Base-by-base conservation (phyloP, 1,284 basidiomycete species). In the Taiwanofungus camphoratus region DNA sequence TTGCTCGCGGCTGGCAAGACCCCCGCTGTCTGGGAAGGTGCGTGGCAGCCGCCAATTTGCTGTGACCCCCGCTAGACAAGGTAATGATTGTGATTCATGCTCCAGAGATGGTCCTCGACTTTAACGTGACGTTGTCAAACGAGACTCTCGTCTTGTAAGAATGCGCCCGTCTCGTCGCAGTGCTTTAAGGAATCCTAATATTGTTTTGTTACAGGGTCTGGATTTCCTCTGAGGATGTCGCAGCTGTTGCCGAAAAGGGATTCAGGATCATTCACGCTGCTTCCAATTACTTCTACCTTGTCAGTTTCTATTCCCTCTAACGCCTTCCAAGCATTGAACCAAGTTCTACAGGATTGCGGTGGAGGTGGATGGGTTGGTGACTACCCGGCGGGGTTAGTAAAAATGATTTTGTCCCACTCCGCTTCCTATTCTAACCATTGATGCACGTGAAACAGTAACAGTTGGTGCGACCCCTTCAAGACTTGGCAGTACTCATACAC, bases 281-380 rank as follows among this genome's bases (percentile, higher is more conserved):
- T 0, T 71, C 69, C 13, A 68, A 77, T 50, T 76, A 71, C 59
- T 77, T 82, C 59, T 83, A 84, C 59, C 68, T 84, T n/a, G 71
- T 65, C 29, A 29, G 69, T 58, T 12, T 40, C 9, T 30, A 2
- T 9, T 7, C n/a, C 24, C n/a, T 18, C n/a, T n/a, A n/a, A n/a
- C n/a, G n/a, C n/a, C n/a, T n/a, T n/a, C n/a, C n/a, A n/a, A n/a
- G n/a, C n/a, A n/a, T n/a, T n/a, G n/a, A n/a, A n/a, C n/a, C n/a
- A n/a, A n/a, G n/a, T 34, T 35, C 12, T 21, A n/a, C 43, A 81
- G 80, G 87, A 91, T 54, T 89, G 87, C 59, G 90, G 92, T 11
- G 79, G 65, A 0, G 90, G 91, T 3, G 78, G 63, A 31, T 93
- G 89, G 88, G 54, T 92, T 16, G 87, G 85, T n/a, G 66, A 68